Conservation (phyloP, 2,329 filamentous ascomycete species). For the Apiospora marii region DNA sequence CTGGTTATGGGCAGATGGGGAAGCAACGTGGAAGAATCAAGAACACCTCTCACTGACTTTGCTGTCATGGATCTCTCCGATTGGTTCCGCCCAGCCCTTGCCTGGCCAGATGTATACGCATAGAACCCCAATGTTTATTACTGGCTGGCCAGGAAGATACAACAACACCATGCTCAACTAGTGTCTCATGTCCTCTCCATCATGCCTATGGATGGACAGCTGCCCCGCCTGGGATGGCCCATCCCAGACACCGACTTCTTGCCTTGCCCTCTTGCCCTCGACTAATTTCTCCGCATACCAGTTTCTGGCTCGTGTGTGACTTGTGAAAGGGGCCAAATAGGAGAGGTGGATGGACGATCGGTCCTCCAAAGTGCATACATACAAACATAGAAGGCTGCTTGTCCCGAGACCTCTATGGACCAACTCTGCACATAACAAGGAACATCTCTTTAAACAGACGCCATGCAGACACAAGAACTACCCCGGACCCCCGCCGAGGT, state of each 20-base stretch:
- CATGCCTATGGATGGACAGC: conserved; percentile 9
- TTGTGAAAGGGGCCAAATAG: conserved; percentile 12
- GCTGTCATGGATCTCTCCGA: background rate
- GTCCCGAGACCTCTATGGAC: background rate
- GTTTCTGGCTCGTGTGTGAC: conserved; percentile 17
- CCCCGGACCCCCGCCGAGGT: conserved; percentile 12
- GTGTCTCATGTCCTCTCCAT: conserved; percentile 14
- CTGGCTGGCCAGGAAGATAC: conserved; percentile 7
- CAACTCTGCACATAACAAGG: background rate
- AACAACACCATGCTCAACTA: conserved; percentile 10
- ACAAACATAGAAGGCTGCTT: background rate
- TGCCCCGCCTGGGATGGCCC: conserved; percentile 11
- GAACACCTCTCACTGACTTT: background rate
- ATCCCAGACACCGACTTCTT: conserved; percentile 18
- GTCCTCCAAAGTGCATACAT: background rate
- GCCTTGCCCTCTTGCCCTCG: background rate
- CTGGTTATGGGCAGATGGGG: no score
- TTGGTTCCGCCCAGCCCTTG: background rate
- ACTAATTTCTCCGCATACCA: conserved; percentile 3
- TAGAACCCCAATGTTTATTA: background rate
- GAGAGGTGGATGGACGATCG: conserved; percentile 16
- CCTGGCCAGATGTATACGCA: background rate
- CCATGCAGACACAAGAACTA: background rate
- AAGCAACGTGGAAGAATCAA: background rate
- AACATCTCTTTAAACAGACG: background rate